A percentile compares a stretch with the other conserved stretches of the same genome.
Conservation (phyloP, 441 rosid genomes). For the Mallotus japonicus region DNA sequence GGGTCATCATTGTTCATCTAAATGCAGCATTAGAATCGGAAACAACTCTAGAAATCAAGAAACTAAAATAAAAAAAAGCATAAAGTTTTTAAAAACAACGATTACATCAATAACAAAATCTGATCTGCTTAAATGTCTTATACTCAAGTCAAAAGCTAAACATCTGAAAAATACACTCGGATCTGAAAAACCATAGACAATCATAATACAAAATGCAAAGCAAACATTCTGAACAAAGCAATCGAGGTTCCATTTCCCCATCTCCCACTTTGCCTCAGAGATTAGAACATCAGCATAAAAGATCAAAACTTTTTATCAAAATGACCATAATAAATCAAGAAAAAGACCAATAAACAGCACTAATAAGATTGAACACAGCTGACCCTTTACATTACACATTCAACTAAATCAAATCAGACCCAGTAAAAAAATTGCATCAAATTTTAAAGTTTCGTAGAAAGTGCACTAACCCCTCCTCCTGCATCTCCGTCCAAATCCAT, state of each 20-base stretch:
- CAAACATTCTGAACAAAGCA: too few species aligned
- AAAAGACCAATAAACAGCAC: background rate
- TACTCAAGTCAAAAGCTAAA: slow-evolving; percentile 1
- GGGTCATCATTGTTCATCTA: background rate
- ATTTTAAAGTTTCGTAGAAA: background rate
- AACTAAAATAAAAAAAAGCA: background rate
- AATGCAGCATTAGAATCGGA: background rate
- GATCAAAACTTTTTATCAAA: slow-evolving; percentile 10
- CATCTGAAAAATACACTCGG: background rate
- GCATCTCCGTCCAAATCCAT: slow-evolving; percentile 28
- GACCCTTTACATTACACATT: background rate
- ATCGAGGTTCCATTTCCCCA: background rate
- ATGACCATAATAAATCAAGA: background rate
- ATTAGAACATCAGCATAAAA: slow-evolving; percentile 5
- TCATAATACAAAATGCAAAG: background rate
- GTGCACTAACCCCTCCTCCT: slow-evolving; percentile 19
- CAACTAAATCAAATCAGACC: slow-evolving; percentile 2
- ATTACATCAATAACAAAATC: background rate
- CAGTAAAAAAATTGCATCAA: background rate
- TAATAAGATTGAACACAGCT: background rate
- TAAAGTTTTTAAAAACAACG: background rate
- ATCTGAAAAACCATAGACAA: slow-evolving; percentile 15
- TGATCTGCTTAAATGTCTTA: slow-evolving; percentile 5
- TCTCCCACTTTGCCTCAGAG: background rate
- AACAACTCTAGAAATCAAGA: background rate